Evolutionary conservation across 257 asterid genomes (phyloP).

Genomic region (Solanum bulbocastanum): DNA sequence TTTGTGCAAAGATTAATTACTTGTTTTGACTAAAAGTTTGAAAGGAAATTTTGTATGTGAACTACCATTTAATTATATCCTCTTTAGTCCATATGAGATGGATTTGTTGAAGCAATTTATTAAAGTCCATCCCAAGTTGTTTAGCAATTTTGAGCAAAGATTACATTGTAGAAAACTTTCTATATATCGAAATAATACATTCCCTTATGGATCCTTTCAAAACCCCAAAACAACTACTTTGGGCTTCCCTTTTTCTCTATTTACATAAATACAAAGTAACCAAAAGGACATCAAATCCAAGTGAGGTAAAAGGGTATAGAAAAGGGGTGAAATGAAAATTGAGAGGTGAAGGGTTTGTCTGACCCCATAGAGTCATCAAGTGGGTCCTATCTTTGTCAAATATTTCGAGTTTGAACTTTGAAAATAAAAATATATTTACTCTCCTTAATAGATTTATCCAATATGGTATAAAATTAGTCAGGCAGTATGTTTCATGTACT

Average conservation of each 20-base stretch:
- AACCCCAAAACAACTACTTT: not conserved
- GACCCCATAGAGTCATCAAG: not conserved
- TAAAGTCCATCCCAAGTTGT: not conserved
- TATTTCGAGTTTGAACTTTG: not conserved
- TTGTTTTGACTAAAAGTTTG: not conserved
- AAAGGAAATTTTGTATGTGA: not conserved
- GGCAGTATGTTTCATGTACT: not conserved
- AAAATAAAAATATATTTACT: not conserved
- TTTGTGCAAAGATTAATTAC: not conserved
- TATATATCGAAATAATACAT: not conserved
- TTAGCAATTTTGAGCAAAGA: not conserved
- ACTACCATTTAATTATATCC: not conserved
- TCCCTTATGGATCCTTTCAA: not conserved
- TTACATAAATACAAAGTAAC: not conserved
- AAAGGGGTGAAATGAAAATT: not conserved
- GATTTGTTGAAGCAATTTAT: not conserved
- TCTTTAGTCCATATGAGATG: not conserved
- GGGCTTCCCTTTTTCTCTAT: not conserved
- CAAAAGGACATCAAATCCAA: not conserved
- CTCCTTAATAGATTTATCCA: not conserved
- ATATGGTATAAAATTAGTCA: not conserved
- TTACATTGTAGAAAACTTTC: not conserved
- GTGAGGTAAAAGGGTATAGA: not conserved
- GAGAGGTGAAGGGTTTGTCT: not conserved
- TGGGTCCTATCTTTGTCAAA: not conserved